A percentile compares a stretch with the other conserved stretches of the same genome.
Conservation (phyloP, 345 rosid species). For the Salix exigua region DNA sequence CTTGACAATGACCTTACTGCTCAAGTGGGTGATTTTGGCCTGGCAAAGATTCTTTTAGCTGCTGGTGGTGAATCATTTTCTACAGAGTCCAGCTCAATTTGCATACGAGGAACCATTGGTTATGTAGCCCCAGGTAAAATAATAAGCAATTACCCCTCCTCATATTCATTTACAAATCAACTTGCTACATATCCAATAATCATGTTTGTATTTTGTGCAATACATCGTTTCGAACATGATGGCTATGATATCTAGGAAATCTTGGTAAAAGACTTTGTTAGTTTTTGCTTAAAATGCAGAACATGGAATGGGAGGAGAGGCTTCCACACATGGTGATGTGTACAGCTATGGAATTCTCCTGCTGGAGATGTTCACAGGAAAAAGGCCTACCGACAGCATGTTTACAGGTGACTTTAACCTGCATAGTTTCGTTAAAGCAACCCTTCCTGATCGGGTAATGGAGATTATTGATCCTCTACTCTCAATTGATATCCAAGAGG, state of each 20-base stretch:
- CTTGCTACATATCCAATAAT: too few species aligned
- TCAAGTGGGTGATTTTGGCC: not conserved
- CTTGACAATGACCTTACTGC: not conserved
- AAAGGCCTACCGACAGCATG: not conserved
- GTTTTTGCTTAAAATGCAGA: not conserved
- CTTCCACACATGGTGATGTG: not conserved
- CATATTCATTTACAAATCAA: too few species aligned
- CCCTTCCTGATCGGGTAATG: not conserved
- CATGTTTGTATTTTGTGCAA: too few species aligned
- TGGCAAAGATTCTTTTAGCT: not conserved
- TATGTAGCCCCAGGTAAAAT: not conserved
- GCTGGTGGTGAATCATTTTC: not conserved
- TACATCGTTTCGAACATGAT: too few species aligned
- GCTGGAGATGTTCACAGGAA: conserved; percentile 5
- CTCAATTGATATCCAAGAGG: too few species aligned
- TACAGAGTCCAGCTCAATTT: not conserved
- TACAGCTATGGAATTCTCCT: conserved; percentile 2
- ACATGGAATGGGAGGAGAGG: not conserved
- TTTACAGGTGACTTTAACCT: not conserved
- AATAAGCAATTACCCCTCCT: too few species aligned
- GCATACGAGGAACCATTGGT: not conserved
- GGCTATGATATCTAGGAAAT: too few species aligned
- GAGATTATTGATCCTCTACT: not conserved
- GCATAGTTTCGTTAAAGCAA: not conserved
- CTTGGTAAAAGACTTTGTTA: too few species aligned